Evolutionary conservation across 768 basidiomycete species (phyloP).

Genomic region (Lyophyllum shimeji): DNA sequence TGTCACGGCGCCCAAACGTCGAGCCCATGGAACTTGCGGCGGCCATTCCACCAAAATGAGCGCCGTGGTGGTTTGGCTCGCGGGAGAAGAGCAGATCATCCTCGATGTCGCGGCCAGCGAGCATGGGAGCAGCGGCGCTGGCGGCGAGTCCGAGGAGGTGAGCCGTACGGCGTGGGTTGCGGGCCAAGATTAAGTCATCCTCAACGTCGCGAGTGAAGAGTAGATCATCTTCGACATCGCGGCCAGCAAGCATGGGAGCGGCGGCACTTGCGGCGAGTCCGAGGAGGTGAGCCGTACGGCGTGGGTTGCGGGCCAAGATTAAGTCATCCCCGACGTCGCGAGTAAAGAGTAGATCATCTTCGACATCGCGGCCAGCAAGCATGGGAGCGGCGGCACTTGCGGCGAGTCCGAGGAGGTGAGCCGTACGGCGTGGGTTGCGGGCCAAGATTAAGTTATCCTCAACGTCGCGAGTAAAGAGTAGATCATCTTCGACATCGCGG

Average conservation of each 20-base stretch:
- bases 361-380: not conserved
- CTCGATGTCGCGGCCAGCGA: not conserved
- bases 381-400: not conserved
- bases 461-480: not conserved
- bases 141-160: conserved; percentile 2
- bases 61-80: not conserved
- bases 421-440: not conserved
- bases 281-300: too few relatives aligned
- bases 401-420: not conserved
- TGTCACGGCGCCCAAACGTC: not conserved
- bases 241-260: not conserved
- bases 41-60: conserved; percentile 1
- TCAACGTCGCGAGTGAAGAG: too few relatives aligned
- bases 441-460: too few relatives aligned
- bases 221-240: not conserved
- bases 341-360: not conserved
- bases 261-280: not conserved
- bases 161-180: not conserved
- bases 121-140: conserved; percentile 4
- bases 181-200: too few relatives aligned
- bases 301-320: not conserved
- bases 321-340: too few relatives aligned
- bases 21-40: conserved; percentile 2
- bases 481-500: not conserved
- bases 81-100: too few relatives aligned